Evolutionary conservation across 306 rosid species (phyloP).

Genomic region (Cicer chorassanicum): DNA sequence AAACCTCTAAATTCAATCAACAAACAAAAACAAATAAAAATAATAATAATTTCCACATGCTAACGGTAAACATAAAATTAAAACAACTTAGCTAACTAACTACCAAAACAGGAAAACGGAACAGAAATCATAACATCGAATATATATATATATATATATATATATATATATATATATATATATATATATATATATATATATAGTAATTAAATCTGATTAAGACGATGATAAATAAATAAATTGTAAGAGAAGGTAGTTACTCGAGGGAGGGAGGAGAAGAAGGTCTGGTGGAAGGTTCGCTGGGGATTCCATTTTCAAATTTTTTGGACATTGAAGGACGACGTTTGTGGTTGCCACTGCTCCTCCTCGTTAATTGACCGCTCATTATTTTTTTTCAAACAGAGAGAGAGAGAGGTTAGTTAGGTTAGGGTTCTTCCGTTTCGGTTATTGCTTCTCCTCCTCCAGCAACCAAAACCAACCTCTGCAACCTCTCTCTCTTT

Average conservation of each 20-base stretch:
- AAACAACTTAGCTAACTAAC: background rate
- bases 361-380: constrained; percentile 64
- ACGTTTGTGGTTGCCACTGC: constrained; percentile 55
- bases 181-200: background rate
- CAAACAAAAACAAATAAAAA: background rate
- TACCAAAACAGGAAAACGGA: background rate
- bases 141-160: background rate
- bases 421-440: constrained; percentile 34
- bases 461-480: background rate
- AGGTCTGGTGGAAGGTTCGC: constrained; percentile 61
- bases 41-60: background rate
- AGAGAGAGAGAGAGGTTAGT: constrained; percentile 6
- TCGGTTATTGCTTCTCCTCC: background rate
- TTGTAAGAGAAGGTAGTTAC: constrained; percentile 41
- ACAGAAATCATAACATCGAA: constrained; percentile 8
- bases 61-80: constrained; percentile 2
- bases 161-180: no score
- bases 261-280: constrained; percentile 68
- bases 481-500: constrained; percentile 15
- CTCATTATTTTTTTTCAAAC: constrained; percentile 50
- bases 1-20: background rate
- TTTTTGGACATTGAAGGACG: constrained; percentile 62
- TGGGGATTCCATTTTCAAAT: constrained; percentile 56
- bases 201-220: background rate
- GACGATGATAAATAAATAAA: background rate